Evolutionary conservation across 2,329 filamentous ascomycete species (phyloP), one percentile per base, ranked within the genome.

Genomic region (Colletotrichum abscissum): DNA sequence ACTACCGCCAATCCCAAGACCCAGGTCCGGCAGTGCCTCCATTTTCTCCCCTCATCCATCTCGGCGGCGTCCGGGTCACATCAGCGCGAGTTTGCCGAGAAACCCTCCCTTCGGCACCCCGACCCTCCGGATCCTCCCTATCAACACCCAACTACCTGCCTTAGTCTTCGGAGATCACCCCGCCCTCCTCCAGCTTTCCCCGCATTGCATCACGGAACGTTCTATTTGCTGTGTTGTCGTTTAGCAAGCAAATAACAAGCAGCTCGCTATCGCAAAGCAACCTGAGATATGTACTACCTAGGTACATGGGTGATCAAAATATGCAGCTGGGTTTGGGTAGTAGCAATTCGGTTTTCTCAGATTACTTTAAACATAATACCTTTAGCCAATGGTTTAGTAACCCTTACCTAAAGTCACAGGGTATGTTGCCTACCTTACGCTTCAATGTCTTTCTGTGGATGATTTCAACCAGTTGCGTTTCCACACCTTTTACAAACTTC

Each of bases 21-120:
- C n/a, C 22, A 60, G 6, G 4, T 12, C 33, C 22, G 12, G n/a
- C 30, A 19, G 11, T 49, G 7, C 42, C 42, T 49, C 42, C 42
- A 9, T 38, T 35, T 26, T 22, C 19, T 22, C 38, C 60, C 35
- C 52, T 35, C 52, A 42, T 52, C 28, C 22, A 60, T 24, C 8
- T 42, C 57, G 69, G 69, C 64, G 46, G 62, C 19, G 33, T 57
- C 69, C 69, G 69, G 69, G 69, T 69, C 56, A 42, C 69, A 57
- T 69, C 69, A 64, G 55, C 30, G 42, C 63, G 22, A 60, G 12
- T 38, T 69, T 66, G 22, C 67, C 67, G 67, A 54, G 57, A 56
- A n/a, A 38, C 54, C 52, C 49, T 22, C 54, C 62, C 42, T 49
- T 49, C 42, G 42, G 42, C 42, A 49, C 22, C 22, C 28, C 60